Base-by-base conservation (phyloP, 2,329 filamentous ascomycete genomes). In the Phymatotrichopsis omnivora region DNA sequence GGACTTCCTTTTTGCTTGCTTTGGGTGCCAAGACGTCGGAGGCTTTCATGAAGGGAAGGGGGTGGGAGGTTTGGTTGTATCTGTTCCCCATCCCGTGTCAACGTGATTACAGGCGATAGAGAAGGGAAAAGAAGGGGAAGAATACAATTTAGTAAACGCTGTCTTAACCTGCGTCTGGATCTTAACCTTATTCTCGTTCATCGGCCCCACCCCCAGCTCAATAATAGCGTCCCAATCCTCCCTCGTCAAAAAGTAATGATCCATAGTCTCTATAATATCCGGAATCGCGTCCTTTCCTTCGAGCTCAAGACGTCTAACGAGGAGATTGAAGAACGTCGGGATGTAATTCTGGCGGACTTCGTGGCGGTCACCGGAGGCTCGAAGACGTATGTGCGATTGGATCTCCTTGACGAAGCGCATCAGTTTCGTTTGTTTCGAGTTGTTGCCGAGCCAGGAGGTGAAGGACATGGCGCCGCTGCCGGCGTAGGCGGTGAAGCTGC, bases 271-370 rank as follows among this genome's bases (percentile, higher is more conserved):
- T 59, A 98, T 98, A 42, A 95, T 80, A 2, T 83, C 80, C 1
- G 75, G 72, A 4, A 95, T 81, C 6, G 75, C 74, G 1, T 93
- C 86, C 59, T 85, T 91, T 57, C 91, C 91, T 46, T 93, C 80
- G 0, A 68, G 63, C 57, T 85, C 75, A 42, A 98, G 68, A 47
- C 76, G 74, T 57, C 82, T 78, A 54, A 94, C 72, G 17, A 89
- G 72, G 59, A 80, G 76, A 34, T 82, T 74, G 85, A 89, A 96
- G 1, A 98, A 71, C 1, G 87, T 68, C 1, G 91, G 91, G 55
- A 98, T 66, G 58, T 98, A 98, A 60, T 94, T 84, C 64, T 98
- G 89, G 30, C 91, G 81, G 56, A 96, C 77, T 64, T 98, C 91
- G 60, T 94, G 82, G 42, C 89, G 78, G 61, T 98, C 91, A 19